Base-by-base conservation (phyloP, 306 rosid species). In the Cicer yamashitae region DNA sequence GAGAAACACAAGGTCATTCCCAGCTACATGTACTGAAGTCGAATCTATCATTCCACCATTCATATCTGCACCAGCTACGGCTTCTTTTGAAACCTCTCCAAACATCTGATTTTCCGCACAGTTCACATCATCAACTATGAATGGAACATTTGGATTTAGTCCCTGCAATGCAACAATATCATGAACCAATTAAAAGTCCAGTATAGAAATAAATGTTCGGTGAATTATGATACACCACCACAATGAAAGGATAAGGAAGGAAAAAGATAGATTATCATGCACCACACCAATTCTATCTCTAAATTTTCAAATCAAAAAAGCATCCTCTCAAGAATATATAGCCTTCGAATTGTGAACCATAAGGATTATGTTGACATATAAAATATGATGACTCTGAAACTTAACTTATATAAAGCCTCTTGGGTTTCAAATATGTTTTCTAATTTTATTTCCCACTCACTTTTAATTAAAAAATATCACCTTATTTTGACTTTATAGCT, bases 131-230 rank as follows among this genome's bases (percentile, higher is more conserved):
- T 80, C 85, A 63, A 71, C 82, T 48, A 64, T 74, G 8, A 69
- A 72, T 62, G 85, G 77, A 87, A 71, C 82, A 38, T 83, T 77
- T 76, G 81, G 79, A 81, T 73, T 74, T 44, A 79, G 70, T 70
- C 83, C 89, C 90, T 86, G 78, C 80, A 81, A 62, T 67, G 6
- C 66, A 60, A 60, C 66, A 77, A 58, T 79, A 70, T 67, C 79
- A 65, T 38, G 62, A 81, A 81, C 75, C 64, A 37, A 60, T 61
- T 65, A 82, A 82, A 14, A 3, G 69, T n/a, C 38, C 11, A 10
- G 17, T 25, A 63, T 30, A 69, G 71, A 75, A 65, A 63, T 54
- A 8, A 34, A 12, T 47, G 50, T 38, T 68, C 4, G 41, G 61
- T 8, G 76, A 57, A 52, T 53, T 52, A 70, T 11, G 18, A 41